Percentiles rank a stretch among this genome's conserved stretches.
phyloP scores from a whole-genome alignment of 768 basidiomycete species.

The Thelephora ganbajun region DNA sequence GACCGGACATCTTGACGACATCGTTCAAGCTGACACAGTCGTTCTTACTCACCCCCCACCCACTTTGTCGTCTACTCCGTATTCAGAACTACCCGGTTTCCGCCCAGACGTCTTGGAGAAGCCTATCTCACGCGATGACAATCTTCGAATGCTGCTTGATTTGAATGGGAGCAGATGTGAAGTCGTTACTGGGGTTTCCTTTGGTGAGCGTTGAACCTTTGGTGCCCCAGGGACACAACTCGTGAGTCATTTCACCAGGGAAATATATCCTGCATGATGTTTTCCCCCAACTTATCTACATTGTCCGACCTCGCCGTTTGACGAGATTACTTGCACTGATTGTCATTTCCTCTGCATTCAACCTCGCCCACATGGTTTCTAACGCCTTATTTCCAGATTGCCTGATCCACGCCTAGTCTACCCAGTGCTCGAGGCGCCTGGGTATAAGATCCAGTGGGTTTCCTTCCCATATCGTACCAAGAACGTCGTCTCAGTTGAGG shows the following conservation, averaged over 20 bases:
- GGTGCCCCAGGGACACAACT: background rate
- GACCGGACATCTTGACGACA: background rate
- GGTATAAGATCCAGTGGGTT: slow-evolving; percentile 54
- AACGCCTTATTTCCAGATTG: background rate
- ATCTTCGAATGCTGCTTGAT: slow-evolving; percentile 77
- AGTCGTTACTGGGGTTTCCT: slow-evolving; percentile 80
- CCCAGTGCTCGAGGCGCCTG: slow-evolving; percentile 62
- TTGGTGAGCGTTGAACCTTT: slow-evolving; percentile 37
- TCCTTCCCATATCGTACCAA: background rate
- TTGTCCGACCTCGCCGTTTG: background rate
- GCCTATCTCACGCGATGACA: slow-evolving; percentile 63
- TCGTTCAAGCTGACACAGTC: slow-evolving; percentile 73
- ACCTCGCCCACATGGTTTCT: too few species aligned
- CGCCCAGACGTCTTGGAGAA: slow-evolving; percentile 83
- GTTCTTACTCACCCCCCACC: slow-evolving; percentile 72
- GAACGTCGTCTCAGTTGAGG: background rate
- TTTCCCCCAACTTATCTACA: too few species aligned
- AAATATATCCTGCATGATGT: too few species aligned
- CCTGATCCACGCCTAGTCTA: slow-evolving; percentile 35
- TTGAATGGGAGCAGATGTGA: slow-evolving; percentile 80
- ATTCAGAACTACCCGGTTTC: slow-evolving; percentile 34
- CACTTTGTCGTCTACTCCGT: slow-evolving; percentile 39
- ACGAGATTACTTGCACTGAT: background rate
- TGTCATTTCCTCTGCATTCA: background rate
- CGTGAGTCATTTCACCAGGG: too few species aligned